Evolutionary conservation across 2,329 filamentous ascomycete genomes (phyloP).

Genomic region (Golovinomyces cichoracearum): DNA sequence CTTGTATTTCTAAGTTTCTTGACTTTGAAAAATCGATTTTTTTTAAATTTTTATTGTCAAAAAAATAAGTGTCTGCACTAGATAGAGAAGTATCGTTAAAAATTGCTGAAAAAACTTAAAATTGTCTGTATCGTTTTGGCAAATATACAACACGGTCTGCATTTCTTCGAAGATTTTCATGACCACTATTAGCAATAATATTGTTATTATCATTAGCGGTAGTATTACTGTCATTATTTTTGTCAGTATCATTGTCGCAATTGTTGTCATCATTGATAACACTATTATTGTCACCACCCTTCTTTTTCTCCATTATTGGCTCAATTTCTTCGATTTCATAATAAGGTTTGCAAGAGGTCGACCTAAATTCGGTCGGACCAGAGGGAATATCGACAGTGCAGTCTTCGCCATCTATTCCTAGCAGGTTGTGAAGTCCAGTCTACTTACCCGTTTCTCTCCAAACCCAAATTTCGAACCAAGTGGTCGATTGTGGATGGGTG

Average conservation of each 20-base stretch:
- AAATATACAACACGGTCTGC: background rate
- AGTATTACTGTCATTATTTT: no score
- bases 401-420: background rate
- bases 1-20: background rate
- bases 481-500: slow-evolving; percentile 1
- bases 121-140: background rate
- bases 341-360: background rate
- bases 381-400: background rate
- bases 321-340: background rate
- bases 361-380: slow-evolving; percentile 1
- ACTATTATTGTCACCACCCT: background rate
- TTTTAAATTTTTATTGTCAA: background rate
- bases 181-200: no score
- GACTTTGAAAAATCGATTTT: background rate
- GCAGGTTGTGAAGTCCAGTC: background rate
- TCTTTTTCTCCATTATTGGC: background rate
- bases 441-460: slow-evolving; percentile 2
- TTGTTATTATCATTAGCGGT: no score
- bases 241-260: no score
- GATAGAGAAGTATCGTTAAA: background rate
- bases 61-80: background rate
- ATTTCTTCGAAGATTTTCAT: no score
- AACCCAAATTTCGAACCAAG: slow-evolving; percentile 2
- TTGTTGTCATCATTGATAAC: background rate
- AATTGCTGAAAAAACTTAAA: background rate